Evolutionary conservation across 495 filamentous ascomycete genomes (phyloP).

Genomic region (Aspergillus mulundensis): DNA sequence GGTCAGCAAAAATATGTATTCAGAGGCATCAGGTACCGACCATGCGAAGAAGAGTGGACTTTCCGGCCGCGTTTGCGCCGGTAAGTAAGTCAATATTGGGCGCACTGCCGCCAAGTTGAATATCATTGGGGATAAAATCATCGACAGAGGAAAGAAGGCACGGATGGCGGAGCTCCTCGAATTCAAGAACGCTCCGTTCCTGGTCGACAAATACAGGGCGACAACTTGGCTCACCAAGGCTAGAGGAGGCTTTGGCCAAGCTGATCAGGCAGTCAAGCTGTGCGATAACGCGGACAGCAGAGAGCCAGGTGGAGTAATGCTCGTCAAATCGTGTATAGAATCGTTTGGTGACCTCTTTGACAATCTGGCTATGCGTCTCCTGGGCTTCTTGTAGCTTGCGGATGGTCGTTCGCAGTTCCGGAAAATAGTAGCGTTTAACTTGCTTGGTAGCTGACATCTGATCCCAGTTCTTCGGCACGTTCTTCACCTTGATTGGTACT

Average conservation of each 20-base stretch:
- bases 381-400: constrained; percentile 87
- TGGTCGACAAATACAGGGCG: constrained; percentile 81
- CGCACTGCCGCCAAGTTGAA: constrained; percentile 74
- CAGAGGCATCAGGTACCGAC: constrained; percentile 40
- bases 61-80: constrained; percentile 95
- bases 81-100: constrained; percentile 90
- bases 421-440: constrained; percentile 93
- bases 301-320: constrained; percentile 82
- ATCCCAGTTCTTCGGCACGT: constrained; percentile 80
- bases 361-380: constrained; percentile 89
- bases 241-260: constrained; percentile 78
- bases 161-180: constrained; percentile 88
- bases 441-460: constrained; percentile 92
- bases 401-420: constrained; percentile 74
- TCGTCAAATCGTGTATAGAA: constrained; percentile 87
- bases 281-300: constrained; percentile 78
- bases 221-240: constrained; percentile 82
- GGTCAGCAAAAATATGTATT: not conserved
- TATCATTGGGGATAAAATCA: constrained; percentile 97
- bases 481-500: constrained; percentile 77
- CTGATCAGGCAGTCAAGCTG: constrained; percentile 95
- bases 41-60: constrained; percentile 98
- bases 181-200: constrained; percentile 81
- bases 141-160: constrained; percentile 84
- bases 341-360: constrained; percentile 76